Percentiles rank a stretch among this genome's conserved stretches.
Conservation (phyloP, 1,284 basidiomycete genomes). For the Ustilago loliicola region DNA sequence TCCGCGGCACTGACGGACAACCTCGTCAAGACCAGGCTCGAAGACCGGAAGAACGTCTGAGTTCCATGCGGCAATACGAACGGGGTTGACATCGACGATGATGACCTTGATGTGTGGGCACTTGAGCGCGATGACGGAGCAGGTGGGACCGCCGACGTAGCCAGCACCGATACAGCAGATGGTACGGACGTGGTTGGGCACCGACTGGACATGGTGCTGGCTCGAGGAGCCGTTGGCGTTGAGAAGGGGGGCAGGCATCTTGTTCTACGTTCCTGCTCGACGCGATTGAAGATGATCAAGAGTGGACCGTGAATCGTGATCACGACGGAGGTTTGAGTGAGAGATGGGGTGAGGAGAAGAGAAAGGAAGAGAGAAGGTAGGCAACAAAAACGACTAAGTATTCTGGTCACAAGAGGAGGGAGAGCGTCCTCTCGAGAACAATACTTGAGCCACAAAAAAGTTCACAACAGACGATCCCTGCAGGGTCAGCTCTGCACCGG, state of each 20-base stretch:
- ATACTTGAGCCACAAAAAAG: slow-evolving; percentile 11
- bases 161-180: slow-evolving; percentile 84
- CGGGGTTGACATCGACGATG: slow-evolving; percentile 96
- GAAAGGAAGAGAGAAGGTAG: not conserved
- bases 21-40: slow-evolving; percentile 95
- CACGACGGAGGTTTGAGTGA: not conserved
- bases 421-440: slow-evolving; percentile 16
- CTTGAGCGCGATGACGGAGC: slow-evolving; percentile 92
- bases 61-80: slow-evolving; percentile 97
- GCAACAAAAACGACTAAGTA: not conserved
- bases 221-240: slow-evolving; percentile 37
- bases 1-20: slow-evolving; percentile 88
- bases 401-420: not conserved
- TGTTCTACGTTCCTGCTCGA: not conserved
- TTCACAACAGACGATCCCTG: slow-evolving; percentile 10
- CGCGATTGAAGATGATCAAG: slow-evolving; percentile 5
- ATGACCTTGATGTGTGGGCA: slow-evolving; percentile 95
- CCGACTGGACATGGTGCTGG: slow-evolving; percentile 31
- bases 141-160: slow-evolving; percentile 85
- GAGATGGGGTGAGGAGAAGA: not conserved
- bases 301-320: not conserved
- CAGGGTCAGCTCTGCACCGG: not conserved
- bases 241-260: slow-evolving; percentile 23
- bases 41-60: slow-evolving; percentile 84
- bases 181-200: slow-evolving; percentile 41